phyloP scores from a whole-genome alignment of 306 rosid genomes.

The Gastrolobium villosum region DNA sequence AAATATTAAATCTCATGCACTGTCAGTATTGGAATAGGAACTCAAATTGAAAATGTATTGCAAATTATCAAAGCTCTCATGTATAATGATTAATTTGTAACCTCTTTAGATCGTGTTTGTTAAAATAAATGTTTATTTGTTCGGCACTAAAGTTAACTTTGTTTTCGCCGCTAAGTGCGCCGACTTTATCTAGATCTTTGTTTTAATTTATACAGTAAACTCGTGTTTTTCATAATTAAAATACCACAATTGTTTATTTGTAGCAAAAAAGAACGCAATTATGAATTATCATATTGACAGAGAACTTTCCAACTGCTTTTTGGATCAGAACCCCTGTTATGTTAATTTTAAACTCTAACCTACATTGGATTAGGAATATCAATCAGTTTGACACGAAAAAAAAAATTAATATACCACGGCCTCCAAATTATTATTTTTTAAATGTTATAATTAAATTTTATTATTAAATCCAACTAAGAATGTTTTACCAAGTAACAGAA shows the following conservation, averaged over 20 bases:
- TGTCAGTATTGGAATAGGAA: too few species aligned
- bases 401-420: too few species aligned
- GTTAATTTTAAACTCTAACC: too few species aligned
- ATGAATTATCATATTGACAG: neutral
- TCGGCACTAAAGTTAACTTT: neutral
- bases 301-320: neutral
- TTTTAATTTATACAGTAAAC: neutral
- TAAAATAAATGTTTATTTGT: neutral
- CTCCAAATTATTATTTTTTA: too few species aligned
- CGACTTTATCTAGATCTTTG: neutral
- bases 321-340: too few species aligned
- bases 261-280: neutral
- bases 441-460: too few species aligned
- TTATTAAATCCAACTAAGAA: too few species aligned
- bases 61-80: neutral
- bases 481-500: too few species aligned
- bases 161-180: conserved; percentile 3
- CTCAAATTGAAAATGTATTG: too few species aligned
- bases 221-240: neutral
- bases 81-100: neutral
- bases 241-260: neutral
- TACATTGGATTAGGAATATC: too few species aligned
- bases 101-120: neutral
- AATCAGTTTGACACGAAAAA: too few species aligned
- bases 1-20: too few species aligned